Evolutionary conservation across 2,329 filamentous ascomycete species (phyloP).

Genomic region (Sarocladiaceae sp.): DNA sequence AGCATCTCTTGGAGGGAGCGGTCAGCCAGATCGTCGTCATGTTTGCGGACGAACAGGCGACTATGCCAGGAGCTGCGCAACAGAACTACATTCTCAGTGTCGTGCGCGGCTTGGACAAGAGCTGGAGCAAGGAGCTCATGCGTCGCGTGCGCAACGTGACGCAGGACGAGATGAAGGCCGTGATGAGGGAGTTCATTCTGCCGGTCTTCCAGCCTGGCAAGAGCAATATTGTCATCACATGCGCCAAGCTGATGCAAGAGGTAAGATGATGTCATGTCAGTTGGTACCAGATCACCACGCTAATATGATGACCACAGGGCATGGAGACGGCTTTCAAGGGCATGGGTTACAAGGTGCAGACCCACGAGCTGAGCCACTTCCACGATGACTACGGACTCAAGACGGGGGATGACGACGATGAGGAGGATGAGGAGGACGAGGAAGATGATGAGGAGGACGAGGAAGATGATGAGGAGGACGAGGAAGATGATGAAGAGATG

Average conservation of each 20-base stretch:
- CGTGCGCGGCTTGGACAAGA: constrained; percentile 65
- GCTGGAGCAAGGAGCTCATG: constrained; percentile 73
- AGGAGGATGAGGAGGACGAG: constrained; percentile 42
- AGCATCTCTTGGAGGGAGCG: constrained; percentile 78
- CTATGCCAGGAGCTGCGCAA: constrained; percentile 73
- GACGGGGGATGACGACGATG: constrained; percentile 53
- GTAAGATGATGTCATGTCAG: constrained; percentile 35
- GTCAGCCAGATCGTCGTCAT: constrained; percentile 82
- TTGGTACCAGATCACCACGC: background rate
- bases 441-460: constrained; percentile 24
- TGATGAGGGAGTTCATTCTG: constrained; percentile 68
- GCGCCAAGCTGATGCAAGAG: constrained; percentile 77
- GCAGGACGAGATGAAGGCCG: constrained; percentile 67
- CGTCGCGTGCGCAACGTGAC: constrained; percentile 70
- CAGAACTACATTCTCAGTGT: constrained; percentile 80
- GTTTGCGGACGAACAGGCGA: constrained; percentile 84
- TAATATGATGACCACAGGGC: constrained; percentile 41
- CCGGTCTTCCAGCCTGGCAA: constrained; percentile 74
- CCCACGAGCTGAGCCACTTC: constrained; percentile 70
- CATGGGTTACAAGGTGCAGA: constrained; percentile 72
- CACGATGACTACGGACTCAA: constrained; percentile 85
- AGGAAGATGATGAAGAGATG: too few relatives aligned
- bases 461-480: background rate
- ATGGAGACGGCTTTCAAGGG: constrained; percentile 68
- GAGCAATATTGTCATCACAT: constrained; percentile 83